phyloP scores from a whole-genome alignment of 2,329 filamentous ascomycete species.

The Incumbomyces delicatus region DNA sequence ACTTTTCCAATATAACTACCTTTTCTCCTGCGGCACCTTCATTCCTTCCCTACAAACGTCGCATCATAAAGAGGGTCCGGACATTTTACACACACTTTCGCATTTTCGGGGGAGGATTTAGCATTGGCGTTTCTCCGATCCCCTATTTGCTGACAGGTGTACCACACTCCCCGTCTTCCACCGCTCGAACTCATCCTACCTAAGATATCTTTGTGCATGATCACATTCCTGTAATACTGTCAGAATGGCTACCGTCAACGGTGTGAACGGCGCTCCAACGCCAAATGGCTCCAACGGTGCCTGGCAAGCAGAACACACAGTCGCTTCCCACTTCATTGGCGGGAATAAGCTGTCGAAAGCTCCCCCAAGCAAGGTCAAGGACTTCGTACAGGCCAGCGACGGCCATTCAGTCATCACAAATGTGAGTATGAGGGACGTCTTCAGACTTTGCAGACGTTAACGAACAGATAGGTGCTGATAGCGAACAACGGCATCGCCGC shows the following conservation, averaged over 20 bases:
- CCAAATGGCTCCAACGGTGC: conserved; percentile 49
- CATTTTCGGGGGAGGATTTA: conserved; percentile 5
- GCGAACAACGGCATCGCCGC: conserved; percentile 99
- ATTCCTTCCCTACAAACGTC: conserved; percentile 12
- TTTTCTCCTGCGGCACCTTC: conserved; percentile 12
- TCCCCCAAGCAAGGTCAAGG: conserved; percentile 77
- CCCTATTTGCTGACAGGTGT: conserved; percentile 13
- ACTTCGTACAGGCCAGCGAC: conserved; percentile 81
- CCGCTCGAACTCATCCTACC: not conserved
- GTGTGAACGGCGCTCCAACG: conserved; percentile 26
- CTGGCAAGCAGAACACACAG: conserved; percentile 69
- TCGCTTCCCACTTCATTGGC: conserved; percentile 92
- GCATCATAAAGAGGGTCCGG: conserved; percentile 12
- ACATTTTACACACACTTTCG: conserved; percentile 11
- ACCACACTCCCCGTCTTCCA: conserved; percentile 2
- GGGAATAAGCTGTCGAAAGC: conserved; percentile 81
- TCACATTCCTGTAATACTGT: conserved; percentile 14
- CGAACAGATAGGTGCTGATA: conserved; percentile 71
- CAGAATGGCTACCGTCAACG: conserved; percentile 29
- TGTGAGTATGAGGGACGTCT: conserved; percentile 46
- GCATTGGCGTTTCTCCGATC: conserved; percentile 16
- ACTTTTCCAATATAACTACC: conserved; percentile 3
- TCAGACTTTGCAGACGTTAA: conserved; percentile 12
- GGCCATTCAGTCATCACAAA: conserved; percentile 98
- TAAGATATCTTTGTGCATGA: conserved; percentile 17